Base-by-base conservation (phyloP, 108 stramenopile genomes). In the Aurantiochytrium sp. region DNA sequence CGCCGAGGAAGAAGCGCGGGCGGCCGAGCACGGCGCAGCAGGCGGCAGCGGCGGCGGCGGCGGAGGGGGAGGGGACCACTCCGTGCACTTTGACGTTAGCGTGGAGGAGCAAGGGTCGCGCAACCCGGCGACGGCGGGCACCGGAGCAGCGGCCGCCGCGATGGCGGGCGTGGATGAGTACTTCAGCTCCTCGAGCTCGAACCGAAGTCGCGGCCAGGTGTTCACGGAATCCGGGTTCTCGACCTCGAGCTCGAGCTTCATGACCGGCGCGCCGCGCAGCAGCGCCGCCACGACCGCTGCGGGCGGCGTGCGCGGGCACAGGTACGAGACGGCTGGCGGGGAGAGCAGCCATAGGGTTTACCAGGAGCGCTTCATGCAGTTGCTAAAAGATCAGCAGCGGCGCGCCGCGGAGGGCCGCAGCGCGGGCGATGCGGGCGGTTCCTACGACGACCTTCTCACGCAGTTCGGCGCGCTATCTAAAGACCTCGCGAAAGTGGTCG, bases 171-270 rank as follows among this genome's bases (percentile, higher is more conserved):
- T 6, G 27, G 59, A 65, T 27, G 59, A 65, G 19, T 65, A 65
- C 34, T 65, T 65, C 19, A 65, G 59, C 45, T 81, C 73, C 0
- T 81, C 73, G 10, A 48, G 42, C 73, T 81, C 73, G 39, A 81
- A 30, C 39, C 39, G 73, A 81, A 81, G 42, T 17, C 42, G 42
- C 12, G 73, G 45, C 73, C 73, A 65, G 2, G 12, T 65, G 8
- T 65, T 81, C 73, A 48, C 73, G 8, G 73, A 81, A 24, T 81
- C 73, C 12, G 73, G 73, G 24, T 81, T 81, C 73, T 81, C 73
- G 45, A 48, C 21, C 42, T 81, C 73, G 2, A 48, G 42, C 42
- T 81, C 73, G 19, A 48, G 73, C 42, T 81, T 48, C 24, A 48
- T 48, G 73, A n/a, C n/a, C 45, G 39, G 42, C 39, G 73, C 45